A percentile compares a stretch with the other conserved stretches of the same genome.
phyloP scores from a whole-genome alignment of 495 filamentous ascomycete genomes.

The Sabuloglossum arenarium region DNA sequence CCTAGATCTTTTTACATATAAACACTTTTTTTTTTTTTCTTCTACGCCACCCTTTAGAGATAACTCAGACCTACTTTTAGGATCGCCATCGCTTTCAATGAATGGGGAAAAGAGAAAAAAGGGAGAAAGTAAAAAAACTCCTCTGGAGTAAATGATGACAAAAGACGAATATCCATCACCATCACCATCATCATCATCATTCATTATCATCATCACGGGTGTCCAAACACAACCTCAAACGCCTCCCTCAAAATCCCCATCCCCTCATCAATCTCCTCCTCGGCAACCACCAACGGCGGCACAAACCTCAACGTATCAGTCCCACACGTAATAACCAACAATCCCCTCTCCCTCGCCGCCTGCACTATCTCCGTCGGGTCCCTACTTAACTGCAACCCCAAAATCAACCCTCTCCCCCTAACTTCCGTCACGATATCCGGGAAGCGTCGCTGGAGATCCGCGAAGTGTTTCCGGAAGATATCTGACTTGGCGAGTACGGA shows the following conservation, averaged over 20 bases:
- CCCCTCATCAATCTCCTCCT: slow-evolving; percentile 55
- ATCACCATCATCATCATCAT: background rate
- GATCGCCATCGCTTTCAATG: too few relatives aligned
- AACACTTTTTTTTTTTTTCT: too few relatives aligned
- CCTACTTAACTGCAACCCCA: slow-evolving; percentile 60
- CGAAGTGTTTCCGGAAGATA: slow-evolving; percentile 43
- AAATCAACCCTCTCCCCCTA: slow-evolving; percentile 59
- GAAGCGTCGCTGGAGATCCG: slow-evolving; percentile 38
- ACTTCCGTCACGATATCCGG: slow-evolving; percentile 57
- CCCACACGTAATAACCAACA: slow-evolving; percentile 82
- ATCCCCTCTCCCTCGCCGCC: slow-evolving; percentile 67
- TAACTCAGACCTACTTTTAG: too few relatives aligned
- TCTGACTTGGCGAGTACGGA: slow-evolving; percentile 41
- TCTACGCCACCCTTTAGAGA: too few relatives aligned
- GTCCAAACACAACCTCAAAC: slow-evolving; percentile 26
- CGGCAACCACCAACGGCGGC: slow-evolving; percentile 55
- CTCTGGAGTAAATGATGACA: too few relatives aligned
- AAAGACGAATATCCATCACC: background rate
- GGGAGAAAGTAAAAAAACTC: too few relatives aligned
- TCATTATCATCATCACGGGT: background rate
- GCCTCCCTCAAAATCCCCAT: slow-evolving; percentile 59
- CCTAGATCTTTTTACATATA: too few relatives aligned
- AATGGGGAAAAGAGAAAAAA: too few relatives aligned
- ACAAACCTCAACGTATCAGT: slow-evolving; percentile 77
- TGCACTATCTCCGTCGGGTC: slow-evolving; percentile 53